Conservation (phyloP, 768 basidiomycete species). For the Hericium erinaceus region DNA sequence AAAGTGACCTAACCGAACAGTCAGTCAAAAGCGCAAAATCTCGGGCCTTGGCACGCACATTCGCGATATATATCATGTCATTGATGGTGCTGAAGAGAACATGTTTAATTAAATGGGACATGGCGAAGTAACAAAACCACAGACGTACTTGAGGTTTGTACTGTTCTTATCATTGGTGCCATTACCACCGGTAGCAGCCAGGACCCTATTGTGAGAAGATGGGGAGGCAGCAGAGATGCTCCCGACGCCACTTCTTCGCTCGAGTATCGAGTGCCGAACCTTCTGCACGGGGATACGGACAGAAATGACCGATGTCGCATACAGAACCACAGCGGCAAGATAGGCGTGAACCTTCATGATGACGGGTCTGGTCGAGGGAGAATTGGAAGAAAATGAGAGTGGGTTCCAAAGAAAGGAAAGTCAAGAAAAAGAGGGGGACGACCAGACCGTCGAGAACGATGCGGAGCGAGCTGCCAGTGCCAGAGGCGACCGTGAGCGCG, state of each 20-base stretch:
- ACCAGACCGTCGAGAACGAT: background rate
- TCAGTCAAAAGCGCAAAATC: background rate
- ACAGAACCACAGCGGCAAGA: too few species aligned
- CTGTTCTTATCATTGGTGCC: constrained; percentile 2
- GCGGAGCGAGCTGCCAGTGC: background rate
- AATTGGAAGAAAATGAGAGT: constrained; percentile 14
- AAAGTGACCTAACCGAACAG: constrained; percentile 47
- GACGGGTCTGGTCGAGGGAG: constrained; percentile 17
- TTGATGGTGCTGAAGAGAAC: constrained; percentile 45
- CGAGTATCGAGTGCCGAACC: too few species aligned
- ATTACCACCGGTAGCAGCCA: constrained; percentile 21
- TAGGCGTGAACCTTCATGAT: constrained; percentile 31
- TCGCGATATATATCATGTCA: constrained; percentile 72
- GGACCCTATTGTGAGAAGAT: constrained; percentile 11
- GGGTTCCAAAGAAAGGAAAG: constrained; percentile 7
- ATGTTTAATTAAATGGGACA: too few species aligned
- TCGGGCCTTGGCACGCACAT: constrained; percentile 38
- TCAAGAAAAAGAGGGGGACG: background rate
- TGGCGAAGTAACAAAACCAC: background rate
- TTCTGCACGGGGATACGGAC: too few species aligned
- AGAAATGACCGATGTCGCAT: too few species aligned
- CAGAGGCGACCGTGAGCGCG: background rate
- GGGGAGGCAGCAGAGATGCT: too few species aligned
- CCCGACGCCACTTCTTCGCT: too few species aligned
- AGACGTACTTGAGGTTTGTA: constrained; percentile 34